phyloP scores from a whole-genome alignment of 148 eudicot species.

The Persicaria maculosa region DNA sequence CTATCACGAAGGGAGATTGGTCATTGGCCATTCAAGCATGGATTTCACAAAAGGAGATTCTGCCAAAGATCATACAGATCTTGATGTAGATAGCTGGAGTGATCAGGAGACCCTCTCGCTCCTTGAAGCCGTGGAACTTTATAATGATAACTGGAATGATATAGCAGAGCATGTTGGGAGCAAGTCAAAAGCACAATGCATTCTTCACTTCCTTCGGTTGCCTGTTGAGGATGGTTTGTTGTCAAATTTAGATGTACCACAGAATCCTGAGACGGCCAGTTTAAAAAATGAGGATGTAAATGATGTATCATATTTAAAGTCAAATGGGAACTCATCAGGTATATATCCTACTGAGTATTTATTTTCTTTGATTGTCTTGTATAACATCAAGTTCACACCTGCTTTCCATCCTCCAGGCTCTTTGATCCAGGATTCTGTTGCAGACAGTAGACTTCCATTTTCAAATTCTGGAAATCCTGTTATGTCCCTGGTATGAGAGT shows the following conservation, averaged over 20 bases:
- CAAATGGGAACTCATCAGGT: slow-evolving; percentile 64
- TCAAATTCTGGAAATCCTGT: slow-evolving; percentile 79
- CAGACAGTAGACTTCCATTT: slow-evolving; percentile 65
- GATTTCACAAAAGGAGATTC: slow-evolving; percentile 62
- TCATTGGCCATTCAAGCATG: slow-evolving; percentile 83
- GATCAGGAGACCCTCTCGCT: slow-evolving; percentile 85
- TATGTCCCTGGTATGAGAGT: slow-evolving; percentile 64
- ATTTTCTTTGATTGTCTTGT: slow-evolving; percentile 11
- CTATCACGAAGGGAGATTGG: slow-evolving; percentile 68
- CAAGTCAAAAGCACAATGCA: slow-evolving; percentile 94
- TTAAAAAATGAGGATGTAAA: slow-evolving; percentile 26
- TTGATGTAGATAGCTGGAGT: slow-evolving; percentile 83
- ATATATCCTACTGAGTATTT: slow-evolving; percentile 1
- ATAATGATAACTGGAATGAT: slow-evolving; percentile 79
- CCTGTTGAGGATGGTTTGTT: slow-evolving; percentile 67
- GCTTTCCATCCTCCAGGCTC: slow-evolving; percentile 38
- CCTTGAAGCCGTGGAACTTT: slow-evolving; percentile 78
- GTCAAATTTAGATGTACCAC: slow-evolving; percentile 63
- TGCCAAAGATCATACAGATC: slow-evolving; percentile 52
- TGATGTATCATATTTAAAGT: slow-evolving; percentile 26
- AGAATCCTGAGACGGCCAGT: slow-evolving; percentile 19
- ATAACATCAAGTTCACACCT: slow-evolving; percentile 7
- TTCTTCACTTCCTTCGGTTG: slow-evolving; percentile 81
- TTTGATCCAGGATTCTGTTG: slow-evolving; percentile 32
- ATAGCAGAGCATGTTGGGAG: slow-evolving; percentile 89